These are phyloP conservation scores for Austroboletus rostrupii DNA, from an alignment of 1,284 basidiomycete species.

Conservation along the genomic window DNA sequence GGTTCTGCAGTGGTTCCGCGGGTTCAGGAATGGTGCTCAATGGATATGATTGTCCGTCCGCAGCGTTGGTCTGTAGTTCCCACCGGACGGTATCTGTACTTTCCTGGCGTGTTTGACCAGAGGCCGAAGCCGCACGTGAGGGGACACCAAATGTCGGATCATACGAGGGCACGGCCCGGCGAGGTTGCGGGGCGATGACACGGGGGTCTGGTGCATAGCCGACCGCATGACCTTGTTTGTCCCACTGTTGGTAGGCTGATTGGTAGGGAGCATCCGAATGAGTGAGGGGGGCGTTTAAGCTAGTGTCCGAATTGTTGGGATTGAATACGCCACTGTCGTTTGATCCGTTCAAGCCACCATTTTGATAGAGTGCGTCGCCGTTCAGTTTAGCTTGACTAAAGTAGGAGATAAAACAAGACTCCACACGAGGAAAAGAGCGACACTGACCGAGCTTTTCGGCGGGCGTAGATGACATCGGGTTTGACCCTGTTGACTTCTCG, in stretches of 20 bases:
- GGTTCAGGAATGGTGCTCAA: conserved; percentile 21
- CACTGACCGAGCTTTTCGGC: conserved; percentile 63
- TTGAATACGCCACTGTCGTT: conserved; percentile 33
- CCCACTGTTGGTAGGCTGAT: conserved; percentile 37
- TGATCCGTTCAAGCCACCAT: conserved; percentile 27
- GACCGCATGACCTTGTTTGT: conserved; percentile 31
- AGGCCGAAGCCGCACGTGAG: conserved; percentile 9
- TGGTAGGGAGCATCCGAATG: conserved; percentile 27
- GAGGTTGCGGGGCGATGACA: conserved; percentile 38
- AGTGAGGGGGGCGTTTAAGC: conserved; percentile 30
- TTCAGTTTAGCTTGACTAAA: conserved; percentile 47
- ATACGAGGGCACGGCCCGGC: conserved; percentile 19
- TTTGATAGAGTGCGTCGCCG: conserved; percentile 33
- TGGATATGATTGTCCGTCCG: conserved; percentile 24
- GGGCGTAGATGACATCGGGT: conserved; percentile 67
- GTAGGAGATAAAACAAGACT: conserved; percentile 5
- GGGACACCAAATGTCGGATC: conserved; percentile 10
- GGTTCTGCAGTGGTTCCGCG: conserved; percentile 19
- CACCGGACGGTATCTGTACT: conserved; percentile 27
- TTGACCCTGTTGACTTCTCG: conserved; percentile 73
- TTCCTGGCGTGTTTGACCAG: conserved; percentile 16
- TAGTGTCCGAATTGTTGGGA: conserved; percentile 39
- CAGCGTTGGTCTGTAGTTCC: conserved; percentile 26
- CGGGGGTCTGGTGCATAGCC: conserved; percentile 35
- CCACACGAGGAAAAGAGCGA: neutral